These are phyloP conservation scores for Ceratobasidium sp. DNA, from an alignment of 1,284 basidiomycete species.

Conservation along the genomic window DNA sequence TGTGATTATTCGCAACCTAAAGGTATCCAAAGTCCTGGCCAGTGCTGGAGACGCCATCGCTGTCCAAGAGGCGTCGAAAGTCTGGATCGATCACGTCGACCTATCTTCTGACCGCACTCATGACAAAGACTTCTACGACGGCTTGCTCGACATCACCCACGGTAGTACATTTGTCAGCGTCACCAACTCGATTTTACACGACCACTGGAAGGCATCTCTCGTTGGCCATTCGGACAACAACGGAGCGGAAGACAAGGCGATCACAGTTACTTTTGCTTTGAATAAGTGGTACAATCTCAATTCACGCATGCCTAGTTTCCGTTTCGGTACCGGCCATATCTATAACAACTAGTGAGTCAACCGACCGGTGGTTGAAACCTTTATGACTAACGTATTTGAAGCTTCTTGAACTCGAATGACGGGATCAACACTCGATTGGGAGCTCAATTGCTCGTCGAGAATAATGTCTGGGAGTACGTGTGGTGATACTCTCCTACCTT, in stretches of 20 bases:
- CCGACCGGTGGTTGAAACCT: background rate
- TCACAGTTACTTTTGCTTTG: conserved; percentile 33
- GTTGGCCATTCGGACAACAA: conserved; percentile 64
- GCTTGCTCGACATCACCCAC: conserved; percentile 55
- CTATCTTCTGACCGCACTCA: conserved; percentile 61
- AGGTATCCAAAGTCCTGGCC: conserved; percentile 67
- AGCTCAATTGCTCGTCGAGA: conserved; percentile 58
- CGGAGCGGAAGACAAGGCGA: conserved; percentile 55
- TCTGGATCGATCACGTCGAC: conserved; percentile 66
- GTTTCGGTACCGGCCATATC: conserved; percentile 55
- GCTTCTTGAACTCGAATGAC: conserved; percentile 64
- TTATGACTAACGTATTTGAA: conserved; percentile 48
- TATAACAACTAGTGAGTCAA: conserved; percentile 41
- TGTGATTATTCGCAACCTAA: conserved; percentile 67
- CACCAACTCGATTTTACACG: conserved; percentile 60
- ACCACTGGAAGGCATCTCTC: conserved; percentile 64
- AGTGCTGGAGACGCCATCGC: conserved; percentile 63
- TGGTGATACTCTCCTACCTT: too few species aligned
- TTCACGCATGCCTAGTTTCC: conserved; percentile 54
- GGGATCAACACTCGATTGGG: conserved; percentile 68
- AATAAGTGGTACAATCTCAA: conserved; percentile 52
- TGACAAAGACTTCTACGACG: conserved; percentile 58
- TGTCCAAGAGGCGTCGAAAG: conserved; percentile 62
- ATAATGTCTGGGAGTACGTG: conserved; percentile 60
- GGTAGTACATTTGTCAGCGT: conserved; percentile 63